Percentiles rank a stretch among this genome's conserved stretches.
Conservation (phyloP, 2,329 filamentous ascomycete genomes). For the Tetracladium maxilliforme region DNA sequence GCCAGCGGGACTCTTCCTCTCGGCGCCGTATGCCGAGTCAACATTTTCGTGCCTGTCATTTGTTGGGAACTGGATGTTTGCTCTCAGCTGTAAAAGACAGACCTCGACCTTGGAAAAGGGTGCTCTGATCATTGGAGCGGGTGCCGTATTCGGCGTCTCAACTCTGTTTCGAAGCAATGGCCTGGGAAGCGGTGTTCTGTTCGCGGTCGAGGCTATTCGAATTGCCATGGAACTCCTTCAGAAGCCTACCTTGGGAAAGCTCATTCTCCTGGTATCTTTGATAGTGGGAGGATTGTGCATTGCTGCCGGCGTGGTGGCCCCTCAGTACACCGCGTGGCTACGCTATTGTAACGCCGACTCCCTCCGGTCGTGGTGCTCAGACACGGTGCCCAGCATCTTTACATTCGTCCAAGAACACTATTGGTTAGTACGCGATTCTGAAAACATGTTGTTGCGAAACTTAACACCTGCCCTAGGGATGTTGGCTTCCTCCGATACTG, state of each 20-base stretch:
- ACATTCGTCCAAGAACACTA: slow-evolving; percentile 79
- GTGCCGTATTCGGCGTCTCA: slow-evolving; percentile 55
- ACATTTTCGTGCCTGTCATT: slow-evolving; percentile 68
- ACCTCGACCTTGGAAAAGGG: slow-evolving; percentile 10
- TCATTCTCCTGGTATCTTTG: slow-evolving; percentile 40
- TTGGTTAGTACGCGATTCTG: slow-evolving; percentile 45
- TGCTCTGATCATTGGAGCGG: slow-evolving; percentile 41
- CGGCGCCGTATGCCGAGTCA: slow-evolving; percentile 72
- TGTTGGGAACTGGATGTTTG: slow-evolving; percentile 55
- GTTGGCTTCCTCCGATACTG: slow-evolving; percentile 83
- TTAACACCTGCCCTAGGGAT: slow-evolving; percentile 41
- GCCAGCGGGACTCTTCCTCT: slow-evolving; percentile 80
- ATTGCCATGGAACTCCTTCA: slow-evolving; percentile 24
- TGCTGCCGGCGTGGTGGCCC: slow-evolving; percentile 50
- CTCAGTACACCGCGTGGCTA: slow-evolving; percentile 62
- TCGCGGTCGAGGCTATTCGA: slow-evolving; percentile 42
- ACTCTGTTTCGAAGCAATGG: slow-evolving; percentile 75
- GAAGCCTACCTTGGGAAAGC: slow-evolving; percentile 22
- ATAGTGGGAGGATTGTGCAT: slow-evolving; percentile 54
- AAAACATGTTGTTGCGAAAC: neutral
- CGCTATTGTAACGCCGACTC: slow-evolving; percentile 42
- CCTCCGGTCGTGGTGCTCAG: slow-evolving; percentile 59
- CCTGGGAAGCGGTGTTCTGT: slow-evolving; percentile 64
- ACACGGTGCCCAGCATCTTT: slow-evolving; percentile 72
- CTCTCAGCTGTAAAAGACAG: slow-evolving; percentile 25